Evolutionary conservation across 805 yeast species (phyloP).

Genomic region (Nakazawaea wyomingensis): DNA sequence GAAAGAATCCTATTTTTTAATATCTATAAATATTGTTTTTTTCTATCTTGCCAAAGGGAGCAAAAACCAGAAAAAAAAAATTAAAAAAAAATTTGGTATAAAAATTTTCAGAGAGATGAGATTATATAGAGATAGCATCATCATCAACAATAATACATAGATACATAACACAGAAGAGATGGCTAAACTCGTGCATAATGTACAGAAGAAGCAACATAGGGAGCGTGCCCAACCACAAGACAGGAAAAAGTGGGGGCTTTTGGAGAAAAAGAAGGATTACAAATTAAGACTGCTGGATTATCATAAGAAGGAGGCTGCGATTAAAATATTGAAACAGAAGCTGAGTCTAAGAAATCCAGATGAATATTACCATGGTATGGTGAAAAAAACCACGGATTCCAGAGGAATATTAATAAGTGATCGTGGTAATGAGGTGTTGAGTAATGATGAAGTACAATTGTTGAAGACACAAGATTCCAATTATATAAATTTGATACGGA

Average conservation of each 20-base stretch:
- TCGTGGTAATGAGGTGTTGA: constrained; percentile 55
- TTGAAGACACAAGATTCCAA: constrained; percentile 88
- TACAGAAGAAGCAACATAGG: constrained; percentile 93
- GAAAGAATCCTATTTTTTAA: no score
- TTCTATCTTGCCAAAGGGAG: no score
- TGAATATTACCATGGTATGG: constrained; percentile 96
- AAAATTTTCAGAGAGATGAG: not conserved
- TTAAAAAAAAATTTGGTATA: no score
- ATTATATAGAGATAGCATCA: no score
- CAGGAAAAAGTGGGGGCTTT: constrained; percentile 71
- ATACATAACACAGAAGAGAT: constrained; percentile 26
- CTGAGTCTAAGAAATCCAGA: constrained; percentile 81
- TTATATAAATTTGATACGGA: constrained; percentile 73
- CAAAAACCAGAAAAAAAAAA: no score
- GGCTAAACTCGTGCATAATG: constrained; percentile 81
- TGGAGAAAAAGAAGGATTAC: constrained; percentile 91
- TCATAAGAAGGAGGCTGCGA: constrained; percentile 53
- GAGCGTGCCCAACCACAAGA: constrained; percentile 85
- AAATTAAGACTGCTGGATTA: constrained; percentile 49
- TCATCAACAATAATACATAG: not conserved
- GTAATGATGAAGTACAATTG: constrained; percentile 72
- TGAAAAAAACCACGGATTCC: constrained; percentile 57
- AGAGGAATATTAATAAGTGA: constrained; percentile 65
- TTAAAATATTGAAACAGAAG: constrained; percentile 69
- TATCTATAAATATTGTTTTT: no score